A percentile compares a stretch with the other conserved stretches of the same genome.
phyloP scores from a whole-genome alignment of 768 basidiomycete species.

The Termitomyces sp. region DNA sequence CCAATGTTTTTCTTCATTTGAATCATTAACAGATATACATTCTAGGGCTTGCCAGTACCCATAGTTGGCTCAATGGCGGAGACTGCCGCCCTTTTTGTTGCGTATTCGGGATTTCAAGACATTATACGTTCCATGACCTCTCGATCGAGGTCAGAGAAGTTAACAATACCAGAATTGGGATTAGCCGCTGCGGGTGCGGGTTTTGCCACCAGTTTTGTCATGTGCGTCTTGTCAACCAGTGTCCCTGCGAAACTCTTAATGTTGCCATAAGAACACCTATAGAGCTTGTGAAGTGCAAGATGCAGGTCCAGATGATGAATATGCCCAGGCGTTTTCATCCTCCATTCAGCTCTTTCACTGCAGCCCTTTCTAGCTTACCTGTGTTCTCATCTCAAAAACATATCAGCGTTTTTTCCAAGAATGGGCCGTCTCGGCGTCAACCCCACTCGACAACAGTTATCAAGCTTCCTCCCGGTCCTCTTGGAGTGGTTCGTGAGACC shows the following conservation, averaged over 20 bases:
- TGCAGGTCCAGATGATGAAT: slow-evolving; percentile 86
- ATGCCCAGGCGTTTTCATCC: slow-evolving; percentile 14
- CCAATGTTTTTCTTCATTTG: not conserved
- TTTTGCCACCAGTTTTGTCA: slow-evolving; percentile 79
- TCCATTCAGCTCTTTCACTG: slow-evolving; percentile 8
- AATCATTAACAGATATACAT: not conserved
- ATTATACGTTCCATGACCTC: slow-evolving; percentile 44
- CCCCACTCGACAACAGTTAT: slow-evolving; percentile 18
- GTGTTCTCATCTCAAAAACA: slow-evolving; percentile 5
- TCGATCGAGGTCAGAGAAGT: slow-evolving; percentile 36
- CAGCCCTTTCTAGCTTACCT: slow-evolving; percentile 3
- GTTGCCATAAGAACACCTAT: slow-evolving; percentile 63
- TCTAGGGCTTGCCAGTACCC: slow-evolving; percentile 89
- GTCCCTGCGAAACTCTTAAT: not conserved
- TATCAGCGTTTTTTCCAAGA: not conserved
- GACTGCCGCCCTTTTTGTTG: slow-evolving; percentile 86
- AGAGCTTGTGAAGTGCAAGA: slow-evolving; percentile 88
- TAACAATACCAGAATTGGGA: slow-evolving; percentile 67
- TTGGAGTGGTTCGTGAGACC: slow-evolving; percentile 59
- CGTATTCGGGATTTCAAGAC: slow-evolving; percentile 79
- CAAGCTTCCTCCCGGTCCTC: slow-evolving; percentile 60
- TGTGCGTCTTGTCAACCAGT: slow-evolving; percentile 47
- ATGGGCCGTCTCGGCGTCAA: slow-evolving; percentile 6
- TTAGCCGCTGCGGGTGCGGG: slow-evolving; percentile 88
- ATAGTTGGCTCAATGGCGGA: slow-evolving; percentile 92